Conservation (phyloP, 1,284 basidiomycete genomes). For the Ustilago xerochloae region DNA sequence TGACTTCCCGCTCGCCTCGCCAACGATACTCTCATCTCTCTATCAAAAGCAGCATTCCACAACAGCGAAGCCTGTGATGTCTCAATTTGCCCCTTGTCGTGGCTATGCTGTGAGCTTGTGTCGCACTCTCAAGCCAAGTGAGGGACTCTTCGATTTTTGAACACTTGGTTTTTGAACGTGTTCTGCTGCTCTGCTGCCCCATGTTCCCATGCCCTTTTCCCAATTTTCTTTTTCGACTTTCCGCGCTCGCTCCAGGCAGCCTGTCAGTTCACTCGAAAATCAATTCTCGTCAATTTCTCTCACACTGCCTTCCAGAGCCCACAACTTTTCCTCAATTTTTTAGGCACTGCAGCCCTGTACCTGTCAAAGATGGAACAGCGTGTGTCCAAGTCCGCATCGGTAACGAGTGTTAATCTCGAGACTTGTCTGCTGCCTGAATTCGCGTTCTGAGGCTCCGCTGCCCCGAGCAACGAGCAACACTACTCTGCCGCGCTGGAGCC, state of each 20-base stretch:
- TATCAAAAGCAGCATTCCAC: not conserved
- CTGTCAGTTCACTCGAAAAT: not conserved
- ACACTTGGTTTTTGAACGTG: not conserved
- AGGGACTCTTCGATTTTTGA: slow-evolving; percentile 5
- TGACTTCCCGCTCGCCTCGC: not conserved
- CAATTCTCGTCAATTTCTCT: slow-evolving; percentile 12
- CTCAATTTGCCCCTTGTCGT: too few species aligned
- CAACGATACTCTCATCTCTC: too few species aligned
- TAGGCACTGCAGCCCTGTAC: slow-evolving; percentile 3
- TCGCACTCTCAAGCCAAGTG: not conserved
- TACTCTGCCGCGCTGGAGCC: slow-evolving; percentile 3
- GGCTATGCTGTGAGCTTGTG: not conserved
- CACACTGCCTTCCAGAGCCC: not conserved
- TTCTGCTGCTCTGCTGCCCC: not conserved
- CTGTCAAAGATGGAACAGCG: slow-evolving; percentile 5
- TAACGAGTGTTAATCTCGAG: not conserved
- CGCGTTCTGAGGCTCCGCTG: slow-evolving; percentile 3
- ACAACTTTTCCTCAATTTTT: not conserved
- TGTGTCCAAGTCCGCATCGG: slow-evolving; percentile 30
- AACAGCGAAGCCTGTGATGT: too few species aligned
- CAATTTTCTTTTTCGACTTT: not conserved
- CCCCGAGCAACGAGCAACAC: slow-evolving; percentile 15
- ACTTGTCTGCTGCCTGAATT: slow-evolving; percentile 24
- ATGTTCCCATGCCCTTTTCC: not conserved
- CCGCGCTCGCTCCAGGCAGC: slow-evolving; percentile 8